These are phyloP conservation scores for Macaranga tanarius DNA, from an alignment of 441 rosid genomes.

Conservation along the genomic window DNA sequence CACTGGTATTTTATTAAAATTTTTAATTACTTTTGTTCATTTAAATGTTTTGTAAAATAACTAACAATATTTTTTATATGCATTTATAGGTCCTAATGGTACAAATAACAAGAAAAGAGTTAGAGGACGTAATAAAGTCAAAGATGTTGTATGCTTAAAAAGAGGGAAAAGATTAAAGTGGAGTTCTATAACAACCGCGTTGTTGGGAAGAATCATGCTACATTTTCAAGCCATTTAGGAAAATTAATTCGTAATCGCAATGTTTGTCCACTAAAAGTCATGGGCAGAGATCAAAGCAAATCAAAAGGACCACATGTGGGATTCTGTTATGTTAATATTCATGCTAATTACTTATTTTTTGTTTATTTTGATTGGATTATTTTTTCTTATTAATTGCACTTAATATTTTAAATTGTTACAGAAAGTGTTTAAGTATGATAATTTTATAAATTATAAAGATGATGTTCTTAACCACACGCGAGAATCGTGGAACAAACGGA, in stretches of 20 bases:
- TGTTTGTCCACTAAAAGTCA: background rate
- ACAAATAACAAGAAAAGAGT: background rate
- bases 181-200: background rate
- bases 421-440: background rate
- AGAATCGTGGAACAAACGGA: no score
- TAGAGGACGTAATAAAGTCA: background rate
- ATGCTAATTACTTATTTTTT: no score
- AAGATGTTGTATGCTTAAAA: background rate
- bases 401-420: no score
- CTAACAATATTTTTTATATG: background rate
- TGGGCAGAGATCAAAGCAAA: background rate
- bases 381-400: no score
- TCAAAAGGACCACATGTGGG: background rate
- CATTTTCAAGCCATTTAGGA: background rate
- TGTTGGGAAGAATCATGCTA: background rate
- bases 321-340: background rate
- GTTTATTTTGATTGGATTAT: no score
- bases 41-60: background rate
- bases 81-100: background rate
- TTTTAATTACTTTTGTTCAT: background rate
- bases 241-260: background rate
- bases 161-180: background rate
- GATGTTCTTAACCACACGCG: background rate
- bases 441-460: background rate
- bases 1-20: background rate